A percentile compares a stretch with the other conserved stretches of the same genome.
Conservation (phyloP, 192 early-diverging fungal genomes). For the Coemansia reversa region DNA sequence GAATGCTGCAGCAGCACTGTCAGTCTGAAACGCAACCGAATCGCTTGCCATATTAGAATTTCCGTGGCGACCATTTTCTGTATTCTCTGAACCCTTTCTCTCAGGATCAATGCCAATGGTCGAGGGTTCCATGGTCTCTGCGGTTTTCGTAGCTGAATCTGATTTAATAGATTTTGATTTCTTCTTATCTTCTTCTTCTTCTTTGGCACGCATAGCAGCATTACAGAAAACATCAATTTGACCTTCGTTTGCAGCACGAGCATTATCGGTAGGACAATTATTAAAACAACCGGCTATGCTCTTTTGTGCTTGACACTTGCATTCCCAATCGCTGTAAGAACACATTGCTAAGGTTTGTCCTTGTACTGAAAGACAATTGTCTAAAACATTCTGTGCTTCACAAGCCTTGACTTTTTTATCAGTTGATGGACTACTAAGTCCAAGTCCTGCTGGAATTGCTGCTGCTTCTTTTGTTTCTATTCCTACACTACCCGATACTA, state of each 20-base stretch:
- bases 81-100: neutral
- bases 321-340: constrained; percentile 51
- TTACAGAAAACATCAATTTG: constrained; percentile 49
- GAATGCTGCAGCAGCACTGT: neutral
- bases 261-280: constrained; percentile 47
- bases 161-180: neutral
- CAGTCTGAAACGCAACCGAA: neutral
- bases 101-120: neutral
- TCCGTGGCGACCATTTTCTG: no score
- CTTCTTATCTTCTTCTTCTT: constrained; percentile 31
- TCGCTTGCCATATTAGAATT: neutral
- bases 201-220: constrained; percentile 25
- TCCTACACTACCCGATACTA: neutral
- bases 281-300: constrained; percentile 41
- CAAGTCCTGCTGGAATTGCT: neutral
- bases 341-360: constrained; percentile 37
- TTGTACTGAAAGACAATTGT: constrained; percentile 33
- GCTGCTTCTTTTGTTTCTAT: neutral
- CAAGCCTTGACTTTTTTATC: constrained; percentile 7
- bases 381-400: constrained; percentile 42
- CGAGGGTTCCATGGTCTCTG: neutral
- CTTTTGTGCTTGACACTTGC: constrained; percentile 53
- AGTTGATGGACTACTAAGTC: neutral
- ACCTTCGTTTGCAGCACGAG: constrained; percentile 28
- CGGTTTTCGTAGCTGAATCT: neutral